Conservation (phyloP, 1,139 yeast genomes). For the Kluyveromyces marxianus region DNA sequence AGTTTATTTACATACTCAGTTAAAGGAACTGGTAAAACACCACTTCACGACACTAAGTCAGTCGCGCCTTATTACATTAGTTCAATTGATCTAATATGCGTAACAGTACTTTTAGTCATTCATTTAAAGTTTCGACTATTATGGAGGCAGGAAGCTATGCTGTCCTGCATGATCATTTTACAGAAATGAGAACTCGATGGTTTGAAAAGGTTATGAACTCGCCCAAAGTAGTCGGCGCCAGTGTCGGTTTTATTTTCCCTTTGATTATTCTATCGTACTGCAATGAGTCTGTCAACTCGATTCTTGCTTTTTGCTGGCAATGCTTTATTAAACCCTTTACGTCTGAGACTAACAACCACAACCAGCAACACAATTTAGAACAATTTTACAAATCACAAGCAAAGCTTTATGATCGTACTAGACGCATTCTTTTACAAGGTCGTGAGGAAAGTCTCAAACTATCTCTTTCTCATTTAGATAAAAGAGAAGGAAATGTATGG, state of each 20-base stretch:
- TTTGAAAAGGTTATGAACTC: neutral
- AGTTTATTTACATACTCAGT: too few relatives aligned
- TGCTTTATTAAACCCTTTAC: conserved; percentile 69
- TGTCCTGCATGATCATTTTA: neutral
- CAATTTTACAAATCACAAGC: conserved; percentile 72
- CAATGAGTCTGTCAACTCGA: conserved; percentile 1
- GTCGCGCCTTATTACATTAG: too few relatives aligned
- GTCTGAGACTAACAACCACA: conserved; percentile 34
- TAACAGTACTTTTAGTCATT: too few relatives aligned
- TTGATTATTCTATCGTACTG: neutral
- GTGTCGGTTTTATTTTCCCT: conserved; percentile 1
- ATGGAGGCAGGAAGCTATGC: neutral
- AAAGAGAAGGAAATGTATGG: conserved; percentile 53
- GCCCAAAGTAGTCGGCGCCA: conserved; percentile 3
- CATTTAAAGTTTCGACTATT: too few relatives aligned
- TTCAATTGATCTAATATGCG: too few relatives aligned
- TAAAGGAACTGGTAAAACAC: too few relatives aligned
- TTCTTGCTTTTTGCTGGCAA: conserved; percentile 31
- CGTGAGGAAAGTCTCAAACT: conserved; percentile 57
- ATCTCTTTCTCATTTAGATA: conserved; percentile 48
- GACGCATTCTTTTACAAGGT: conserved; percentile 60
- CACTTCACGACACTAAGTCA: too few relatives aligned
- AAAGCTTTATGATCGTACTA: conserved; percentile 62
- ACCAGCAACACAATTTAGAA: conserved; percentile 64
- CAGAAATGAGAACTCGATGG: neutral